Percentiles rank a stretch among this genome's conserved stretches.
Evolutionary conservation across 306 rosid genomes (phyloP).

Genomic region (Sicyos edulis): DNA sequence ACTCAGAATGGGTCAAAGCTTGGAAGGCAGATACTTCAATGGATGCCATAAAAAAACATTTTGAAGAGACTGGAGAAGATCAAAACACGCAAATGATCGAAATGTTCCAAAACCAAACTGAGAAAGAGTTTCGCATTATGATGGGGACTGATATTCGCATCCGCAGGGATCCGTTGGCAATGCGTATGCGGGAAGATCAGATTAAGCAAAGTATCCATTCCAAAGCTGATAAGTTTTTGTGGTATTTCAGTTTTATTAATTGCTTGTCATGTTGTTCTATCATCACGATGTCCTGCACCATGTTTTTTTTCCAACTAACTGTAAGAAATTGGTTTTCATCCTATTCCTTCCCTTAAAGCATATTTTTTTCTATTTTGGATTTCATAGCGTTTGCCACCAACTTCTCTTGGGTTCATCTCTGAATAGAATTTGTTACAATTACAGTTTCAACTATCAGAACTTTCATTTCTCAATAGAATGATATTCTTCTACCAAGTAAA

Average conservation of each 20-base stretch:
- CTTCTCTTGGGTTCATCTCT: not conserved
- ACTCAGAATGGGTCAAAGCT: conserved; percentile 92
- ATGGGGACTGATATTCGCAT: conserved; percentile 95
- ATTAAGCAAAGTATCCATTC: conserved; percentile 83
- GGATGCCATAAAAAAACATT: conserved; percentile 82
- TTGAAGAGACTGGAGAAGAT: conserved; percentile 55
- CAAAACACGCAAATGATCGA: conserved; percentile 73
- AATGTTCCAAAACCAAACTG: conserved; percentile 83
- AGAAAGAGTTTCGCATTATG: conserved; percentile 85
- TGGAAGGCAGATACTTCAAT: conserved; percentile 83
- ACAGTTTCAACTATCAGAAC: not conserved
- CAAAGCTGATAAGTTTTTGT: conserved; percentile 29
- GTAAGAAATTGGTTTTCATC: not conserved
- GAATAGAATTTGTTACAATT: not conserved
- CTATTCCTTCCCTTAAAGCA: not conserved
- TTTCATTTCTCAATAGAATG: not conserved
- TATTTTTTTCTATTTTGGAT: not conserved
- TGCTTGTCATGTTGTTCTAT: conserved; percentile 13
- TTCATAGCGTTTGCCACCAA: not conserved
- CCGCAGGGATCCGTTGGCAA: conserved; percentile 84
- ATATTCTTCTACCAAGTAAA: not conserved
- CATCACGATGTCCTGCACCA: not conserved
- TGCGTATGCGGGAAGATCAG: conserved; percentile 89
- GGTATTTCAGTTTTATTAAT: conserved; percentile 21
- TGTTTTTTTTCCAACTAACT: not conserved